Conservation (phyloP, 371 early-diverging fungal species). For the Blakeslea trispora region DNA sequence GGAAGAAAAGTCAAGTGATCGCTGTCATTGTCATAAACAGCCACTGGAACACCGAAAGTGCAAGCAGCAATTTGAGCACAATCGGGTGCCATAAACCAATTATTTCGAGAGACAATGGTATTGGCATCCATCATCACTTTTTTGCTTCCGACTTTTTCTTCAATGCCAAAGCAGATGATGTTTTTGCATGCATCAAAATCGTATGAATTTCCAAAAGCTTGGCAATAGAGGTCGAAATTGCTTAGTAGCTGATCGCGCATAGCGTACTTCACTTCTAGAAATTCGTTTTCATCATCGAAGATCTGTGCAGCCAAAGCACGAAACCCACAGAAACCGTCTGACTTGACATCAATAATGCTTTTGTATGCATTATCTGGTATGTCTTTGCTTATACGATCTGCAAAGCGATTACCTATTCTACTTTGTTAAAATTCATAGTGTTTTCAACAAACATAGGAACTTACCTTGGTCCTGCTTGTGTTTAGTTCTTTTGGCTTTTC, state of each 20-base stretch:
- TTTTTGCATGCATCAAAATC: background rate
- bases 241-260: background rate
- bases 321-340: background rate
- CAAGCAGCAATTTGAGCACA: background rate
- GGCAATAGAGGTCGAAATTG: background rate
- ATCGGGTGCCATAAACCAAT: background rate
- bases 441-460: background rate
- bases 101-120: background rate
- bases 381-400: background rate
- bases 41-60: background rate
- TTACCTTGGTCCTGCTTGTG: background rate
- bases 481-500: background rate
- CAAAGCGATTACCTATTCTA: background rate
- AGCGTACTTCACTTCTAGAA: background rate
- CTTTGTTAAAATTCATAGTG: background rate
- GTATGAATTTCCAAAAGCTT: background rate
- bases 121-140: background rate
- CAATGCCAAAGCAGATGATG: background rate
- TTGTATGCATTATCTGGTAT: background rate
- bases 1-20: background rate
- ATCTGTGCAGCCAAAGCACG: background rate
- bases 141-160: background rate
- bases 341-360: background rate
- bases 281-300: background rate
- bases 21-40: background rate